Evolutionary conservation across 2,329 filamentous ascomycete genomes (phyloP).

Genomic region (Beauveria medogensis): DNA sequence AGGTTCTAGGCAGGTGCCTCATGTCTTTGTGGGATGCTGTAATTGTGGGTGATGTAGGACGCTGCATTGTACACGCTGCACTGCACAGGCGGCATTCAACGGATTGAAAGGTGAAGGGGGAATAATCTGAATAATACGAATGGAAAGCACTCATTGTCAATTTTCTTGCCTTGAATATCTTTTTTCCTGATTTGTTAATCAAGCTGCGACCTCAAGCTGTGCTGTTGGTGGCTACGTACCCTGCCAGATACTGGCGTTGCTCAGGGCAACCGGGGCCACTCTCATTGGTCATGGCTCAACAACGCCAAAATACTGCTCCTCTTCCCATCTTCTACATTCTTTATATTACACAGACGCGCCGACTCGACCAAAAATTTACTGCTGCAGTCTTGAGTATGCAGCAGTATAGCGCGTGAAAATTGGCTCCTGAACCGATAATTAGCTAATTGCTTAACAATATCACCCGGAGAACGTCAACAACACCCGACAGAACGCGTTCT

Average conservation of each 20-base stretch:
- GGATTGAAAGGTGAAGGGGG: too few relatives aligned
- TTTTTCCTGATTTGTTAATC: neutral
- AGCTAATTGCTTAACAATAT: neutral
- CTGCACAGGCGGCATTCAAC: too few relatives aligned
- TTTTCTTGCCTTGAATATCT: too few relatives aligned
- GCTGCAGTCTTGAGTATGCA: conserved; percentile 5
- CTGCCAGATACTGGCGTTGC: conserved; percentile 1
- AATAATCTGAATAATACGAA: too few relatives aligned
- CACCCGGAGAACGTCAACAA: neutral
- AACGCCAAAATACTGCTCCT: conserved; percentile 19
- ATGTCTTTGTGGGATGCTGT: too few relatives aligned
- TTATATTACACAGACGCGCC: conserved; percentile 1
- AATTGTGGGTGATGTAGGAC: too few relatives aligned
- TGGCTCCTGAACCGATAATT: conserved; percentile 1
- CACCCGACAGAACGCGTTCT: neutral
- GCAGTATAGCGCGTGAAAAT: conserved; percentile 6
- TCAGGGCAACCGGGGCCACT: conserved; percentile 8
- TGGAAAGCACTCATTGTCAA: too few relatives aligned
- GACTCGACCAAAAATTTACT: neutral
- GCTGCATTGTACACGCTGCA: too few relatives aligned
- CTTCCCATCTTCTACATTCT: conserved; percentile 7
- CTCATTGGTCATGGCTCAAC: conserved; percentile 22
- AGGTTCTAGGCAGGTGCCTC: too few relatives aligned
- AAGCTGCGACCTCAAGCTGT: neutral
- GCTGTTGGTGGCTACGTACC: neutral